Conservation (phyloP, 2,329 filamentous ascomycete species). For the Emmonsiellopsis sp. region DNA sequence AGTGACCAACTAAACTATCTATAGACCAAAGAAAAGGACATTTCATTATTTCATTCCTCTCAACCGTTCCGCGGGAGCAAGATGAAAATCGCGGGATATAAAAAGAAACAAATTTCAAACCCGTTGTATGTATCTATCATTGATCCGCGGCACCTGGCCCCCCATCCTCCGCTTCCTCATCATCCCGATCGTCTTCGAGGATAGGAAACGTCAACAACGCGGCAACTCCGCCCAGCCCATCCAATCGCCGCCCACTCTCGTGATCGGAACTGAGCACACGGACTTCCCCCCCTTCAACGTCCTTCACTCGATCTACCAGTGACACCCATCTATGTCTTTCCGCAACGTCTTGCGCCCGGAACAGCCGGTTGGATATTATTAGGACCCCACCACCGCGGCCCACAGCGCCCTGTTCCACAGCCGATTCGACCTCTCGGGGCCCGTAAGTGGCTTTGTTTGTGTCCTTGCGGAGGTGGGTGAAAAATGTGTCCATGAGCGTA, state of each 20-base stretch:
- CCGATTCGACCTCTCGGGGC: constrained; percentile 66
- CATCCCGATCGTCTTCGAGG: constrained; percentile 66
- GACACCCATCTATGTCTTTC: constrained; percentile 71
- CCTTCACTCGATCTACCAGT: constrained; percentile 79
- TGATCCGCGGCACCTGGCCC: not conserved
- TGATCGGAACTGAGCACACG: constrained; percentile 86
- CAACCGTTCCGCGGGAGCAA: too few species aligned
- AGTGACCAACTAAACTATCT: too few species aligned
- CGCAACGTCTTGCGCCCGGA: constrained; percentile 69
- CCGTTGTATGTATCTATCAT: not conserved
- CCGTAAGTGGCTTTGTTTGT: constrained; percentile 91
- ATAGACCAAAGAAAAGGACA: too few species aligned
- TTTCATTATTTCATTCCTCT: too few species aligned
- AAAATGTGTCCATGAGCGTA: constrained; percentile 73
- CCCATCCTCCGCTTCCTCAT: constrained; percentile 7
- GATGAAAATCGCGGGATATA: too few species aligned
- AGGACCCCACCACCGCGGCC: constrained; percentile 76
- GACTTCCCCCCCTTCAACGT: constrained; percentile 72
- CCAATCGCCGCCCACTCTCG: constrained; percentile 79
- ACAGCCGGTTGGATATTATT: constrained; percentile 78
- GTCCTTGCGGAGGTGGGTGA: constrained; percentile 66
- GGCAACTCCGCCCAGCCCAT: constrained; percentile 76
- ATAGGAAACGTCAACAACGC: constrained; percentile 86
- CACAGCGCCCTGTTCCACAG: constrained; percentile 79
- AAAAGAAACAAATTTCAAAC: too few species aligned